Percentiles rank a stretch among this genome's conserved stretches.
These are phyloP conservation scores for Amaranthus tricolor DNA, from an alignment of 179 eudicot genomes.

Conservation along the genomic window DNA sequence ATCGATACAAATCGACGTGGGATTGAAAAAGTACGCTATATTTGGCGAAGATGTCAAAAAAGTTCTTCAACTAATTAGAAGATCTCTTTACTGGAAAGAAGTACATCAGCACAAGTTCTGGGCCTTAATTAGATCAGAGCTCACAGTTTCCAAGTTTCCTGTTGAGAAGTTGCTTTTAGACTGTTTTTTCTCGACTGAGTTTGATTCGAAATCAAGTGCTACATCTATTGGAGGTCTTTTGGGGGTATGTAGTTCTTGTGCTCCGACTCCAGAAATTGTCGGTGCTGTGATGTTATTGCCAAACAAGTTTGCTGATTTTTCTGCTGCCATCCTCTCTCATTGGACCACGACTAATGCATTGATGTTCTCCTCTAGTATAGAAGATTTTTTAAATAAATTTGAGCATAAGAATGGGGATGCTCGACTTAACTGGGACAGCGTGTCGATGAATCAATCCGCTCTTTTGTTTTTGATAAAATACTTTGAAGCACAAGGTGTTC, in stretches of 20 bases:
- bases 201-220: constrained; percentile 23
- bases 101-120: constrained; percentile 36
- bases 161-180: constrained; percentile 39
- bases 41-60: constrained; percentile 33
- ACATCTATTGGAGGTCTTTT: constrained; percentile 31
- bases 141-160: constrained; percentile 30
- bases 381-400: constrained; percentile 32
- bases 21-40: constrained; percentile 32
- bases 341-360: constrained; percentile 24
- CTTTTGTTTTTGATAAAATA: constrained; percentile 27
- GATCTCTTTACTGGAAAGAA: constrained; percentile 32
- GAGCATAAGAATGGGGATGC: constrained; percentile 21
- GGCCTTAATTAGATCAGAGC: constrained; percentile 41
- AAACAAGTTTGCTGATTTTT: constrained; percentile 27
- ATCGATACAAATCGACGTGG: constrained; percentile 32
- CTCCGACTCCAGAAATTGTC: constrained; percentile 42
- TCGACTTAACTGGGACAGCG: constrained; percentile 17
- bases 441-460: constrained; percentile 31
- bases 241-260: constrained; percentile 28
- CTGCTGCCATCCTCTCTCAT: constrained; percentile 35
- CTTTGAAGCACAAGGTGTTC: constrained; percentile 19
- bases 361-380: constrained; percentile 20
- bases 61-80: constrained; percentile 25
- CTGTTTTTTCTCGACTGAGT: constrained; percentile 33
- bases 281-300: constrained; percentile 37